phyloP scores from a whole-genome alignment of 208 protist species.

The Crithidia mellificae region DNA sequence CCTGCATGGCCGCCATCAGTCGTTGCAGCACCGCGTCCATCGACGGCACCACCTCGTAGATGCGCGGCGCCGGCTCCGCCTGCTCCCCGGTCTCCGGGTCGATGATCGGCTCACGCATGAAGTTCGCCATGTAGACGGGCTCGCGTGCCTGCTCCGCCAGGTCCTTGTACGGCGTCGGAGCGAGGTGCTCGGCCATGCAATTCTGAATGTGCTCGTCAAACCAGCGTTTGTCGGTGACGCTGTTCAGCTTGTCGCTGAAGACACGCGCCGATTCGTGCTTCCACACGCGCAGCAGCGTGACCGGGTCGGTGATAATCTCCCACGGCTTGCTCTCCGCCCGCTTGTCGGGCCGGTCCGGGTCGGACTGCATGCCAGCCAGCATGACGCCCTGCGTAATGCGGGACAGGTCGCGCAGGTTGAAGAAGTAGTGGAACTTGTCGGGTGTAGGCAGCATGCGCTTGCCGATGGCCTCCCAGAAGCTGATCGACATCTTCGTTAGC shows the following conservation, averaged over 20 bases:
- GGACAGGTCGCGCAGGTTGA: conserved; percentile 98
- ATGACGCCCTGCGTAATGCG: conserved; percentile 96
- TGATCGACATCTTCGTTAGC: conserved; percentile 93
- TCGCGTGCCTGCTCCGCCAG: conserved; percentile 74
- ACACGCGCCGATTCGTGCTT: conserved; percentile 97
- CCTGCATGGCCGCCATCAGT: conserved; percentile 79
- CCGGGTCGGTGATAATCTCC: conserved; percentile 78
- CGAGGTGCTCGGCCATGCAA: conserved; percentile 75
- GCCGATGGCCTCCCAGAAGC: conserved; percentile 89
- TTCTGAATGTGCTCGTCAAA: conserved; percentile 93
- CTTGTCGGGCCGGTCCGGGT: conserved; percentile 89
- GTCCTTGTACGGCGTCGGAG: conserved; percentile 79
- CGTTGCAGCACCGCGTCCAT: conserved; percentile 80
- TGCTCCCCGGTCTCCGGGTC: conserved; percentile 92
- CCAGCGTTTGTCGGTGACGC: conserved; percentile 94
- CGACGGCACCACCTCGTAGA: conserved; percentile 94
- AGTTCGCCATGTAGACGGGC: conserved; percentile 94
- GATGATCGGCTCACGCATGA: conserved; percentile 89
- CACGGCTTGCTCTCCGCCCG: conserved; percentile 81
- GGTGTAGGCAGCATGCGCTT: conserved; percentile 97
- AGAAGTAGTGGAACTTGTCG: conserved; percentile 99
- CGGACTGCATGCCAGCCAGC: conserved; percentile 80
- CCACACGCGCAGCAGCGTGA: conserved; percentile 93
- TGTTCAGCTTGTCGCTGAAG: conserved; percentile 97
- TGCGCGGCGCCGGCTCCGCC: conserved; percentile 87